Conservation (phyloP, 1,139 yeast genomes). For the Debaryomycetaceae sp. region DNA sequence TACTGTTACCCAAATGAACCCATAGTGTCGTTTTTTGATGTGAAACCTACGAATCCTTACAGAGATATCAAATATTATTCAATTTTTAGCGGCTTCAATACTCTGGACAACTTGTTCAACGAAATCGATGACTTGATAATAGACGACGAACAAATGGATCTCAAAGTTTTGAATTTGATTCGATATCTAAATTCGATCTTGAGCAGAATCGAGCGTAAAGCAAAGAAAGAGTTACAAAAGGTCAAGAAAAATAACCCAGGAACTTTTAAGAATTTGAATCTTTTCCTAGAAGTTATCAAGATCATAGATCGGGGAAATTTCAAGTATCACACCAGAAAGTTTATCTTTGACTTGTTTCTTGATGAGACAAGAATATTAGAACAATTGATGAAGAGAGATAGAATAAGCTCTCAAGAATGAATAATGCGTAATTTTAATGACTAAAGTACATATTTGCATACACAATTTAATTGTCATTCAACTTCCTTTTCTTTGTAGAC, state of each 20-base stretch:
- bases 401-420: conserved; percentile 15
- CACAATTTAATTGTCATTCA: conserved; percentile 3
- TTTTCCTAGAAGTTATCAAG: conserved; percentile 59
- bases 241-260: conserved; percentile 53
- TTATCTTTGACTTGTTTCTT: conserved; percentile 63
- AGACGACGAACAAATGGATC: conserved; percentile 25
- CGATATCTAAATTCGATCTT: conserved; percentile 60
- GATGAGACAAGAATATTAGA: conserved; percentile 57
- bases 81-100: conserved; percentile 18
- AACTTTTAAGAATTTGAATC: conserved; percentile 53
- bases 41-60: conserved; percentile 29
- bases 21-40: conserved; percentile 18
- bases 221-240: conserved; percentile 58
- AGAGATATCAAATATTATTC: conserved; percentile 28
- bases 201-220: conserved; percentile 63
- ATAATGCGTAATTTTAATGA: background rate
- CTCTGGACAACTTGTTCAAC: conserved; percentile 7
- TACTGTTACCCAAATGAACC: conserved; percentile 48
- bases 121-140: conserved; percentile 11
- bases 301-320: conserved; percentile 67
- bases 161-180: conserved; percentile 44
- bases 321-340: conserved; percentile 60
- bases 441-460: conserved; percentile 1
- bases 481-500: conserved; percentile 7
- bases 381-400: conserved; percentile 41